Conservation (phyloP, 176 grass and related monocot species). For the Elaeis guineensis region DNA sequence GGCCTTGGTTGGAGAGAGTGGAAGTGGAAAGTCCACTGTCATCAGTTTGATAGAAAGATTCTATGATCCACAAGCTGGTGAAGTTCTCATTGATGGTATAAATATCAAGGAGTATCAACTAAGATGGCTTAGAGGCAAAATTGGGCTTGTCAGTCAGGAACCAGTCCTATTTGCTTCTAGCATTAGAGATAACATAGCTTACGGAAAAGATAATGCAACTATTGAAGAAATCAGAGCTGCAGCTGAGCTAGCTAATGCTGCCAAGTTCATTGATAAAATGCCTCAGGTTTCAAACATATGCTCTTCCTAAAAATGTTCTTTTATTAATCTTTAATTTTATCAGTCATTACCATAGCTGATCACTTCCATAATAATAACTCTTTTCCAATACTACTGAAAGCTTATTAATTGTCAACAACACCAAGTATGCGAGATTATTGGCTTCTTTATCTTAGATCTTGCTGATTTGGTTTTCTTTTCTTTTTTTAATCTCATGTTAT, state of each 20-base stretch:
- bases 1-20: constrained; percentile 74
- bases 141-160: constrained; percentile 89
- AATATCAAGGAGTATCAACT: constrained; percentile 83
- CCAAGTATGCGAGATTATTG: too few species aligned
- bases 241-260: constrained; percentile 83
- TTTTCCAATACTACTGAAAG: too few species aligned
- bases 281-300: constrained; percentile 41
- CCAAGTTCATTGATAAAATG: constrained; percentile 97
- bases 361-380: too few species aligned
- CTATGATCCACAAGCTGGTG: constrained; percentile 59
- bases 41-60: constrained; percentile 78
- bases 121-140: constrained; percentile 82
- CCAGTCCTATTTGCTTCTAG: constrained; percentile 68
- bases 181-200: constrained; percentile 83
- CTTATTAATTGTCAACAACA: too few species aligned
- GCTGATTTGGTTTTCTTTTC: too few species aligned
- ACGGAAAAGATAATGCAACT: constrained; percentile 60
- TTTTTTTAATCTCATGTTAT: too few species aligned
- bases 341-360: too few species aligned
- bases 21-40: constrained; percentile 80
- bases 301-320: too few species aligned
- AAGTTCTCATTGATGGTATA: constrained; percentile 64
- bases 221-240: constrained; percentile 74
- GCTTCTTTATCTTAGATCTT: too few species aligned
- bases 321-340: too few species aligned